Percentiles rank a stretch among this genome's conserved stretches.
Evolutionary conservation across 495 filamentous ascomycete species (phyloP).

Genomic region (Xylaria venustula): DNA sequence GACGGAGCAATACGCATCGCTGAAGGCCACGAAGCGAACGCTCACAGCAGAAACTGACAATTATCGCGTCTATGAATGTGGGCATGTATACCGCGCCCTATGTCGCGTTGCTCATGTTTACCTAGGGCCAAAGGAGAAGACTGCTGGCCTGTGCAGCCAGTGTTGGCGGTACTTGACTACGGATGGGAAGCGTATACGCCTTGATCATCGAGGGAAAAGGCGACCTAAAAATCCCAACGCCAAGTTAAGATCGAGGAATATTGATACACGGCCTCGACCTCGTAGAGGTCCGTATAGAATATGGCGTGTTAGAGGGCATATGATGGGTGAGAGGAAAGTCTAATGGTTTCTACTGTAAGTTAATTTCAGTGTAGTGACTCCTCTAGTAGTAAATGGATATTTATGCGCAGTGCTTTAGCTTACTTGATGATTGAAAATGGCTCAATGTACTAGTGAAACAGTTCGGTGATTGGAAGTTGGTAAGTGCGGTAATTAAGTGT

Average conservation of each 20-base stretch:
- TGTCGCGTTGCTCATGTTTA: neutral
- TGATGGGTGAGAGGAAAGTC: neutral
- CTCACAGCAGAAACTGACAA: neutral
- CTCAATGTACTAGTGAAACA: too few species aligned
- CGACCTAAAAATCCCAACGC: neutral
- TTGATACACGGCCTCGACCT: neutral
- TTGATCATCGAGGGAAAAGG: neutral
- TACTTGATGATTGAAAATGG: neutral
- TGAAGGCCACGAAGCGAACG: neutral
- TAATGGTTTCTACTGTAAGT: neutral
- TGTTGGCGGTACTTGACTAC: slow-evolving; percentile 4
- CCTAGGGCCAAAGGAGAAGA: neutral
- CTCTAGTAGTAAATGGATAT: neutral
- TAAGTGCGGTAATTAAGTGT: too few species aligned
- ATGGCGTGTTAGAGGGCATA: neutral
- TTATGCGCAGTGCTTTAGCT: neutral
- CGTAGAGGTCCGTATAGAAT: neutral
- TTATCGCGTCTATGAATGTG: slow-evolving; percentile 1
- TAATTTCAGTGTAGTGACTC: neutral
- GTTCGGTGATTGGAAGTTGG: too few species aligned
- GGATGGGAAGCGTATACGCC: neutral
- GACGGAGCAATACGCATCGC: neutral
- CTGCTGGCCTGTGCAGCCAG: neutral
- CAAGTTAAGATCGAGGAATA: neutral
- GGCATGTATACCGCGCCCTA: neutral